These are phyloP conservation scores for Paramecium biaurelia DNA, from an alignment of 73 alveolate species.

Conservation along the genomic window DNA sequence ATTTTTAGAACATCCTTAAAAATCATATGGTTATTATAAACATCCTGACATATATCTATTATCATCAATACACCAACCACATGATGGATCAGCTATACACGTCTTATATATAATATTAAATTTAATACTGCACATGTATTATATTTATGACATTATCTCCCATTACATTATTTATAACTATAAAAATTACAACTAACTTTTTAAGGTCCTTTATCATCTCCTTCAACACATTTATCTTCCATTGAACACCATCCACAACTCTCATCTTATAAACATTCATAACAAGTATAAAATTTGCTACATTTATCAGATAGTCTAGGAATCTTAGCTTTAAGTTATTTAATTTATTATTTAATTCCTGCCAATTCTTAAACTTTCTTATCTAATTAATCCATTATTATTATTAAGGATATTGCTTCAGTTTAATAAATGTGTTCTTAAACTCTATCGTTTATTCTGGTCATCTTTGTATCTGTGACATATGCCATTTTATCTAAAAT, in stretches of 20 bases:
- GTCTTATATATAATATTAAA: background rate
- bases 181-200: background rate
- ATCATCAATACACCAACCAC: slow-evolving; percentile 36
- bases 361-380: background rate
- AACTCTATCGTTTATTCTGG: background rate
- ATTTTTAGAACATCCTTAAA: background rate
- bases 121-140: background rate
- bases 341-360: background rate
- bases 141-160: slow-evolving; percentile 40
- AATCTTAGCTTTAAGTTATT: background rate
- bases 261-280: slow-evolving; percentile 23
- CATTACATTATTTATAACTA: slow-evolving; percentile 20
- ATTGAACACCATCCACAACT: slow-evolving; percentile 46
- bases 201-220: slow-evolving; percentile 22
- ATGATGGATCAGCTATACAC: slow-evolving; percentile 17
- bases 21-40: slow-evolving; percentile 5
- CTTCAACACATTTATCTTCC: slow-evolving; percentile 47
- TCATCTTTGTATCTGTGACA: background rate
- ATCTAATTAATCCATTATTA: slow-evolving; percentile 22
- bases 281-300: background rate
- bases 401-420: background rate
- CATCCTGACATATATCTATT: slow-evolving; percentile 14
- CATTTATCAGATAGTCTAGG: background rate
- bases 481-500: slow-evolving; percentile 35
- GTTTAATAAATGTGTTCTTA: slow-evolving; percentile 39